Evolutionary conservation across 2,329 filamentous ascomycete genomes (phyloP), one percentile per base, ranked within the genome.

Genomic region (Sporothrix pseudoabietina): DNA sequence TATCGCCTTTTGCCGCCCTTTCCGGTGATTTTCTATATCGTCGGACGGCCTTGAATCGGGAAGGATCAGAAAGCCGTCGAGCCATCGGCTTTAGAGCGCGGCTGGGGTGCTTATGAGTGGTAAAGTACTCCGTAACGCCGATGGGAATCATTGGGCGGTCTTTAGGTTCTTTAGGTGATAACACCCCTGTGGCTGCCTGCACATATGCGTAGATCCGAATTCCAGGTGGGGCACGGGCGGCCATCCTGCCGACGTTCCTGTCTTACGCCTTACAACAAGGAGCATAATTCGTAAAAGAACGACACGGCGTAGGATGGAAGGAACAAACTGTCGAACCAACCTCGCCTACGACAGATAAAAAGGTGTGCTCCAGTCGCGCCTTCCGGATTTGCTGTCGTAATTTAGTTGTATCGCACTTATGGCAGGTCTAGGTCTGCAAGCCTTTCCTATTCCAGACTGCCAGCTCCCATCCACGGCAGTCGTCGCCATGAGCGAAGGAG

Each of bases 111-210:
- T 52, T 52, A 52, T 68, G 44, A 6, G 2, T 49, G 63, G 44
- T 52, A 30, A 72, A 72, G n/a, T n/a, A n/a, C n/a, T n/a, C n/a
- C n/a, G 47, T 52, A 69, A 41, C 66, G 66, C 66, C 66, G 66
- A 55, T 41, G 32, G 32, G 49, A 16, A 41, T 9, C 26, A 3
- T 30, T 7, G 66, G 6, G 1, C 12, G 49, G 66, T 54, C n/a
- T 55, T 69, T 55, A 69, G 66, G 66, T 9, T 26, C 7, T n/a
- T 69, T 55, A 66, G 59, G 66, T 6, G 26, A 32, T 59, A 12
- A 59, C 26, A 44, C 41, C 9, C 39, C 39, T 65, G 35, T 44
- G 39, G 39, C 30, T 63, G 35, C 16, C 35, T 44, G 3, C 26
- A 26, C 26, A 26, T 26, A n/a, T n/a, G n/a, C n/a, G n/a, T n/a